Conservation (phyloP, 768 basidiomycete species). For the Lactarius deliciosus region DNA sequence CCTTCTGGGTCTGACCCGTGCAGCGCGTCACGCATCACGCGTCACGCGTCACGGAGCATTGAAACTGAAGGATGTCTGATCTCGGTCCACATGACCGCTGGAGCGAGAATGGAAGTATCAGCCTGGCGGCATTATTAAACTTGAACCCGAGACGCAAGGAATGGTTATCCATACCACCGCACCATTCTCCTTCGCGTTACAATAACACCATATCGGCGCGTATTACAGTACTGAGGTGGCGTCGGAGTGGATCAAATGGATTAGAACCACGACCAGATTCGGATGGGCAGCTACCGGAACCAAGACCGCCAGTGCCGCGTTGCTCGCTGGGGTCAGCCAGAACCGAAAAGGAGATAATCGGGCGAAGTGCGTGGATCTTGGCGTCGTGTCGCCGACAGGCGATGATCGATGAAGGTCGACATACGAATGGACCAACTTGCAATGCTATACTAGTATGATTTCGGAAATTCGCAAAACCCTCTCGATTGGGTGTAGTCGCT, state of each 20-base stretch:
- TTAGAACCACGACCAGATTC: neutral
- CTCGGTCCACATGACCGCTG: neutral
- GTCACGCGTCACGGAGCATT: neutral
- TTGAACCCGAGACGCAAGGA: neutral
- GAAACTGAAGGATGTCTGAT: neutral
- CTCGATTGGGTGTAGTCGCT: neutral
- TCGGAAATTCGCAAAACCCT: neutral
- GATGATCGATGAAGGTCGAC: too few species aligned
- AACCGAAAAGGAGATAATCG: neutral
- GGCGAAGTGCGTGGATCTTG: neutral
- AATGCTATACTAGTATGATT: neutral
- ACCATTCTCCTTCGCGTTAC: neutral
- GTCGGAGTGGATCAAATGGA: neutral
- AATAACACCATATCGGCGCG: neutral
- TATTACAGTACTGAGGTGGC: neutral
- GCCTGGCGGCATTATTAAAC: neutral
- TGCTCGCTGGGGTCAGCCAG: neutral
- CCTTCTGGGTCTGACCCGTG: slow-evolving; percentile 32
- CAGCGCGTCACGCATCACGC: too few species aligned
- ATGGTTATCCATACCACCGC: neutral
- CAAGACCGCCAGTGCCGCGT: neutral
- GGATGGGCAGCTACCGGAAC: neutral
- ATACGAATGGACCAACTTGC: too few species aligned
- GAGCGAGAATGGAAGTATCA: neutral
- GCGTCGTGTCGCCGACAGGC: too few species aligned